Evolutionary conservation across 2,329 filamentous ascomycete species (phyloP), one percentile per base, ranked within the genome.

Genomic region (Conoideocrella luteorostrata): DNA sequence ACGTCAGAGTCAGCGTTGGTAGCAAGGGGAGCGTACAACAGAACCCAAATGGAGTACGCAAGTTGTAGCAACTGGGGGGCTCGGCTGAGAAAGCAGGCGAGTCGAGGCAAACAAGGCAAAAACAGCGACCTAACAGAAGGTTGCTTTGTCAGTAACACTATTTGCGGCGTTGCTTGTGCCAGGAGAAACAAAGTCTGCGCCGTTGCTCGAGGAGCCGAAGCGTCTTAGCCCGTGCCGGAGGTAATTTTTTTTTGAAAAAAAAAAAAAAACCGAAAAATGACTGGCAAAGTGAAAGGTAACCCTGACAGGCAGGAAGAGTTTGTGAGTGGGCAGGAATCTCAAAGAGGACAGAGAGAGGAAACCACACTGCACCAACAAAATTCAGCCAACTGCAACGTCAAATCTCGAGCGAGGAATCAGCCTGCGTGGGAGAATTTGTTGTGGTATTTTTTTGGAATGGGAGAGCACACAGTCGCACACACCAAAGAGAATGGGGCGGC

Each of bases 111-210:
- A 29, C 7, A 39, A 42, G 39, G 39, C 26, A 39, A 30, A 39
- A 42, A 23, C 22, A 35, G 44, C 44, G 34, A 29, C 39, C 40
- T 28, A 26, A 37, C 33, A 38, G n/a, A 37, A 33, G 17, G 35
- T 22, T 22, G 24, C 39, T 38, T 39, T 43, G 39, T 42, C 44
- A 46, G 44, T 46, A 42, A 46, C 28, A 39, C 34, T 35, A 43
- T 39, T 33, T 43, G 7, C 18, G 5, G 34, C 21, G 39, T 34
- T 28, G 35, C 13, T 32, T 39, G 17, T 42, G 39, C 22, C 38
- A 42, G 34, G 11, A 18, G 23, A 32, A 37, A 41, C 21, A 29
- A 28, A 23, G 18, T 24, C n/a, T 37, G 38, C 23, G 29, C 39
- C 29, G 34, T 21, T 36, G 39, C 44, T 42, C 39, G 35, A 46